Evolutionary conservation across 768 basidiomycete genomes (phyloP).

Genomic region (Russula vinacea): DNA sequence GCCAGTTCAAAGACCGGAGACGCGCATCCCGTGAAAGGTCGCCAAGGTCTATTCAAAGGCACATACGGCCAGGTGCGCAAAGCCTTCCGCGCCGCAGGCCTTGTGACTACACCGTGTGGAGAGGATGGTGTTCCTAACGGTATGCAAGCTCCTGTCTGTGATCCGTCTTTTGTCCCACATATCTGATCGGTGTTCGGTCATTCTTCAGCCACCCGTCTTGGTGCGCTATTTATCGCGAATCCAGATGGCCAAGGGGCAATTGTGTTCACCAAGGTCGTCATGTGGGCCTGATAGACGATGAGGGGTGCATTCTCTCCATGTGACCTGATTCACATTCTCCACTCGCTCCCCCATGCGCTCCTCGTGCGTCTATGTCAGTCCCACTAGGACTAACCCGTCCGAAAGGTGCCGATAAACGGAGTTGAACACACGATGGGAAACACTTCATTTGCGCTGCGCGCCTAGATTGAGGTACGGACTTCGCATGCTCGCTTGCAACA

Average conservation of each 20-base stretch:
- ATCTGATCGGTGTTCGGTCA: constrained; percentile 3
- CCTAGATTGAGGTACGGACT: constrained; percentile 23
- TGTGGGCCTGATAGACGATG: constrained; percentile 27
- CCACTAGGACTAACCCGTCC: constrained; percentile 3
- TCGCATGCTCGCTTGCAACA: neutral
- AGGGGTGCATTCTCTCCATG: constrained; percentile 1
- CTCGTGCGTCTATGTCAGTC: neutral
- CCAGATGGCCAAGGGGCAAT: constrained; percentile 24
- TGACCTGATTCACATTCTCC: neutral
- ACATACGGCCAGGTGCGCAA: constrained; percentile 31
- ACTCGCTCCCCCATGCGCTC: neutral
- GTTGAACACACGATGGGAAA: constrained; percentile 11
- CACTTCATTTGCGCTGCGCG: constrained; percentile 16
- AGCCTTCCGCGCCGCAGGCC: constrained; percentile 30
- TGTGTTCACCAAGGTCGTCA: constrained; percentile 30
- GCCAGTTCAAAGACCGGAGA: neutral
- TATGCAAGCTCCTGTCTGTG: constrained; percentile 13
- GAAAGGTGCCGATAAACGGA: constrained; percentile 7
- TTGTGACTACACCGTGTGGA: constrained; percentile 29
- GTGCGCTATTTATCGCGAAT: constrained; percentile 31
- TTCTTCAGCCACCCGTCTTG: constrained; percentile 25
- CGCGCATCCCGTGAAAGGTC: constrained; percentile 1
- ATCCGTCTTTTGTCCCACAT: neutral
- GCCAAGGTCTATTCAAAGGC: constrained; percentile 29
- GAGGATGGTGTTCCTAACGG: constrained; percentile 29